These are phyloP conservation scores for Mycocalia duriaeana DNA, from an alignment of 1,284 basidiomycete genomes.

Conservation along the genomic window DNA sequence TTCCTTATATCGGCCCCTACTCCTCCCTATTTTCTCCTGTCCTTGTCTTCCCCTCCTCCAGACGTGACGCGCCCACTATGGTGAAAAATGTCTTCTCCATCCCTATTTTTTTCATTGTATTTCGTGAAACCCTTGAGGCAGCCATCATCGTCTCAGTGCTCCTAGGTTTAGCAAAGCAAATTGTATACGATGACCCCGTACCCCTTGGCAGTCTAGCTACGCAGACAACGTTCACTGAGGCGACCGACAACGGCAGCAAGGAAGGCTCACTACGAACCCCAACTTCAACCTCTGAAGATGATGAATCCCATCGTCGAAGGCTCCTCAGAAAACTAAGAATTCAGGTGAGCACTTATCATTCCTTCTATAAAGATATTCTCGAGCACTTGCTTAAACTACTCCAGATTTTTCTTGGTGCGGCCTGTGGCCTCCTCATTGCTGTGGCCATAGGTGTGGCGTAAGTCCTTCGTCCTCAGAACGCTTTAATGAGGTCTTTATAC, in stretches of 20 bases:
- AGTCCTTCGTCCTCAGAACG: conserved; percentile 9
- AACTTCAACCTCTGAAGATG: conserved; percentile 20
- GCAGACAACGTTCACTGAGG: conserved; percentile 9
- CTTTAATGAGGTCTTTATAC: background rate
- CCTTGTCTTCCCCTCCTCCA: conserved; percentile 1
- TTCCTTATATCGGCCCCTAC: too few species aligned
- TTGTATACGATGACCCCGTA: conserved; percentile 45
- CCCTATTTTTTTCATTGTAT: conserved; percentile 85
- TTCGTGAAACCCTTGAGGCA: conserved; percentile 86
- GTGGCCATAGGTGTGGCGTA: conserved; percentile 69
- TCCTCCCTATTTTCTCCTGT: too few species aligned
- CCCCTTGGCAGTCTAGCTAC: conserved; percentile 14
- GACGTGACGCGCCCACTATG: conserved; percentile 32
- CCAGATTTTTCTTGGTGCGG: conserved; percentile 81
- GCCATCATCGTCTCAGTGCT: conserved; percentile 86
- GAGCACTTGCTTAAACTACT: background rate
- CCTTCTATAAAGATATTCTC: too few species aligned
- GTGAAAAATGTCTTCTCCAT: conserved; percentile 67
- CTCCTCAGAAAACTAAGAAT: conserved; percentile 60
- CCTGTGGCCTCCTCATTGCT: conserved; percentile 71
- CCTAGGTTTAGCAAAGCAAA: conserved; percentile 79
- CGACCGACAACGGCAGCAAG: conserved; percentile 11
- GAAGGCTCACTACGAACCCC: conserved; percentile 12
- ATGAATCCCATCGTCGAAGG: conserved; percentile 21
- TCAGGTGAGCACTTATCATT: conserved; percentile 39